These are phyloP conservation scores for Fusarium tuaranense DNA, from an alignment of 2,329 filamentous ascomycete species.

Conservation along the genomic window DNA sequence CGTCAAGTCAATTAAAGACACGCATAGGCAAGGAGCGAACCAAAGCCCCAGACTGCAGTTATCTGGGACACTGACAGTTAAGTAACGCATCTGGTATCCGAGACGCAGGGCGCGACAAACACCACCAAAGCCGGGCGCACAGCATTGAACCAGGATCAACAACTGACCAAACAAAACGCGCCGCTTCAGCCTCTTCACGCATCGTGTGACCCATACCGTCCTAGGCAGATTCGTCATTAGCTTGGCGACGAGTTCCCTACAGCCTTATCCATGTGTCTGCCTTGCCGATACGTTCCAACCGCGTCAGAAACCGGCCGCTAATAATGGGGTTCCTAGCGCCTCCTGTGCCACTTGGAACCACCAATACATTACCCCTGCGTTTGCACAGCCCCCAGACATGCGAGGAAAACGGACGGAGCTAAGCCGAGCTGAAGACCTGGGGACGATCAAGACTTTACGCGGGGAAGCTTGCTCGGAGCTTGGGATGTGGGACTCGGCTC, in stretches of 20 bases:
- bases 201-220: slow-evolving; percentile 31
- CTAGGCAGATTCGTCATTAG: slow-evolving; percentile 29
- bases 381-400: slow-evolving; percentile 36
- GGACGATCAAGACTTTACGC: slow-evolving; percentile 1
- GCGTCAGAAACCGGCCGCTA: slow-evolving; percentile 12
- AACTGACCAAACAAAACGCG: slow-evolving; percentile 10
- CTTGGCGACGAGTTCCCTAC: slow-evolving; percentile 3
- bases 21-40: slow-evolving; percentile 2
- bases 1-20: slow-evolving; percentile 1
- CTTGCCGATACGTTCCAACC: slow-evolving; percentile 30
- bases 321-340: slow-evolving; percentile 31
- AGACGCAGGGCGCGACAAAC: slow-evolving; percentile 17
- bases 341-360: slow-evolving; percentile 8
- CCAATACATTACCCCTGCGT: slow-evolving; percentile 36
- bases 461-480: slow-evolving; percentile 17
- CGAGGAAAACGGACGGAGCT: slow-evolving; percentile 17
- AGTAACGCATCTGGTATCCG: slow-evolving; percentile 34
- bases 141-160: slow-evolving; percentile 23
- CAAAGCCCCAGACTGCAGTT: not conserved
- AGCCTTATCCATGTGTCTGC: slow-evolving; percentile 37
- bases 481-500: not conserved
- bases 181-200: slow-evolving; percentile 21
- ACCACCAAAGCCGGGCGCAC: slow-evolving; percentile 38
- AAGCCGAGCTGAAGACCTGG: slow-evolving; percentile 38
- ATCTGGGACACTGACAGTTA: slow-evolving; percentile 37